Conservation (phyloP, 2,329 filamentous ascomycete genomes). For the Trichoderma hamatum region DNA sequence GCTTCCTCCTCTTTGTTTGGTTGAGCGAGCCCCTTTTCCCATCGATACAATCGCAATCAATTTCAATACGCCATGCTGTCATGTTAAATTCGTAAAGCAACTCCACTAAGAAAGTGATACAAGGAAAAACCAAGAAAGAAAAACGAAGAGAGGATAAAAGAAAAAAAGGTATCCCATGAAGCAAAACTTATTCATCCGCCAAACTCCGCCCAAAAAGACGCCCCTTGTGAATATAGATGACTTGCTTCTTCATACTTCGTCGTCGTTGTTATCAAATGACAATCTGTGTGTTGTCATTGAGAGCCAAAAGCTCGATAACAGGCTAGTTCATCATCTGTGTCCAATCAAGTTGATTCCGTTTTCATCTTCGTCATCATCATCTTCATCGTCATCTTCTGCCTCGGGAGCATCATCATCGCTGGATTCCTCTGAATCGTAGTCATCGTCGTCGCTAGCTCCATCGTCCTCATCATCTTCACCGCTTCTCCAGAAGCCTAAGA, state of each 20-base stretch:
- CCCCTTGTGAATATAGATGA: not conserved
- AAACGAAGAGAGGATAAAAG: not conserved
- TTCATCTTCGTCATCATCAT: conserved; percentile 51
- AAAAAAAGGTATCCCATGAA: not conserved
- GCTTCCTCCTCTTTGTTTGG: not conserved
- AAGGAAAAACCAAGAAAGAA: not conserved
- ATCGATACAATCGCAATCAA: not conserved
- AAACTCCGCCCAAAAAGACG: not conserved
- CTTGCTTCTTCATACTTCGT: not conserved
- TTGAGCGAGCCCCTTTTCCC: not conserved
- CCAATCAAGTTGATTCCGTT: conserved; percentile 55
- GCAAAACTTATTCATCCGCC: not conserved
- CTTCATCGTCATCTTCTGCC: conserved; percentile 46
- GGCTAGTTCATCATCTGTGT: conserved; percentile 45
- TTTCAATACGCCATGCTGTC: conserved; percentile 15
- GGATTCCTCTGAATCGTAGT: conserved; percentile 53
- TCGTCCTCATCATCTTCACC: conserved; percentile 52
- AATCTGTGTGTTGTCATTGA: not conserved
- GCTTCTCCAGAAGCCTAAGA: conserved; percentile 60
- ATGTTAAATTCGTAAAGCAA: not conserved
- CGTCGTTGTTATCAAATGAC: not conserved
- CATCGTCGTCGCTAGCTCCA: conserved; percentile 32
- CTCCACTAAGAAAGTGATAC: not conserved
- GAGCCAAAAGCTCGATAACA: not conserved
- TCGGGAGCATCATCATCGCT: conserved; percentile 51